Base-by-base conservation (phyloP, 495 filamentous ascomycete species). In the Lichenothelia convexa region DNA sequence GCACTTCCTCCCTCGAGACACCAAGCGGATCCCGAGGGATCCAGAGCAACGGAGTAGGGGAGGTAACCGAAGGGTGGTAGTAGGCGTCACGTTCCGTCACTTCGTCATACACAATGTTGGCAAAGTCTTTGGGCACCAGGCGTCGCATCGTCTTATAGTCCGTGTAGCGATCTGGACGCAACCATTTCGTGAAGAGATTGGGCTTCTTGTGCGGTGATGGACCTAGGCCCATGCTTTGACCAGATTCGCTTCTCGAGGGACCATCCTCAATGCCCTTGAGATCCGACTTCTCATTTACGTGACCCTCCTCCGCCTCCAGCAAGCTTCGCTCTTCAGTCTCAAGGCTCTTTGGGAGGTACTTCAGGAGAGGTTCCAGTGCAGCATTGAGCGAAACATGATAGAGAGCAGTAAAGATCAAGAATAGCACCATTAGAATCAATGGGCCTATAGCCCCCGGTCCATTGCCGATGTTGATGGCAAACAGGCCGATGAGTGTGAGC, bases 401-500 rank as follows among this genome's bases (percentile, higher is more conserved):
- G 30, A 94, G 65, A 19, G 79, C 53, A 7, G 75, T 78, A 58
- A 86, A 79, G 52, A 89, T 46, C 16, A 93, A 64, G 60, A 86
- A 76, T 41, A 80, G 58, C 42, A 89, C 64, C 75, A 89, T 86
- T 41, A 94, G 65, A 35, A 91, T 59, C 38, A 92, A 46, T 4
- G 89, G 89, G 1, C 86, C 89, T 13, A 73, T 44, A 20, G 80
- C 72, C 17, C 58, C 67, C 5, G 61, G 30, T 18, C 40, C 41
- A 16, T 35, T 30, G 23, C 33, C 51, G 20, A 42, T 58, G 7
- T 65, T 72, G 34, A 85, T 75, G 41, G 65, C 84, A 45, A 95
- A 89, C 12, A 97, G 69, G 44, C 85, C 89, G 38, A 97, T 82
- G 61, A 97, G 63, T 57, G 83, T 93, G 40, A 87, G 47, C 41